Base-by-base conservation (phyloP, 2,329 filamentous ascomycete genomes). In the Beauveria brongniartii region DNA sequence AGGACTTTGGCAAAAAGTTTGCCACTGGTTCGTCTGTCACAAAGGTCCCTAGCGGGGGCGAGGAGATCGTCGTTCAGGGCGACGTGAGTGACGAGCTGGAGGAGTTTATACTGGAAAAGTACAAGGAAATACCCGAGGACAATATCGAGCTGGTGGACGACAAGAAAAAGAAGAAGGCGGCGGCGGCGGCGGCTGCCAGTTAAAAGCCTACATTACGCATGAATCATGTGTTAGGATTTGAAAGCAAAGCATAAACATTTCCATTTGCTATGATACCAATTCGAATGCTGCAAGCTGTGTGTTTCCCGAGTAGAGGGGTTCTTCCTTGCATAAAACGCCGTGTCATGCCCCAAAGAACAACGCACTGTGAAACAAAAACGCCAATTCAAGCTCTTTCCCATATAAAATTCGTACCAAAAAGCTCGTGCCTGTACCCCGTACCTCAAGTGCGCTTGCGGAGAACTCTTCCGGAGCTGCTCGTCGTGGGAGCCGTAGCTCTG, bases 1-100 rank as follows among this genome's bases (percentile, higher is more conserved):
- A 97, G 80, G 94, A 97, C 70, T 87, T 97, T 67, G 94, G 94
- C 64, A 99, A 97, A 84, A 97, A 97, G 77, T 97, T 99, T 71
- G 94, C 94, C 34, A 97, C 94, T 10, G 94, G 94, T 0, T 89
- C 87, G 18, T 92, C 88, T 50, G 94, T 99, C 50, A 97, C 93
- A 9, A 96, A 97, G 78, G 84, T 89, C 1, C 83, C 91, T 0
- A 87, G 86, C 60, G 91, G 91, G 24, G 90, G 90, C 20, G 94
- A 99, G 76, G 94, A 97, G 77, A 97, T 99, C 72, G 95, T 96
- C 5, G 91, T 99, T 22, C 94, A 99, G 77, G 94, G 94, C 40
- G 94, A 99, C 77, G 87, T 99, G 64, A 96, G 92, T 73, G 90
- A 94, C 69, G 94, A 99, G 77, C 87, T 99, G 65, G 84, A 90